A percentile compares a stretch with the other conserved stretches of the same genome.
These are phyloP conservation scores for Otatea glauca DNA, from an alignment of 176 grass and related monocot species.

Conservation along the genomic window DNA sequence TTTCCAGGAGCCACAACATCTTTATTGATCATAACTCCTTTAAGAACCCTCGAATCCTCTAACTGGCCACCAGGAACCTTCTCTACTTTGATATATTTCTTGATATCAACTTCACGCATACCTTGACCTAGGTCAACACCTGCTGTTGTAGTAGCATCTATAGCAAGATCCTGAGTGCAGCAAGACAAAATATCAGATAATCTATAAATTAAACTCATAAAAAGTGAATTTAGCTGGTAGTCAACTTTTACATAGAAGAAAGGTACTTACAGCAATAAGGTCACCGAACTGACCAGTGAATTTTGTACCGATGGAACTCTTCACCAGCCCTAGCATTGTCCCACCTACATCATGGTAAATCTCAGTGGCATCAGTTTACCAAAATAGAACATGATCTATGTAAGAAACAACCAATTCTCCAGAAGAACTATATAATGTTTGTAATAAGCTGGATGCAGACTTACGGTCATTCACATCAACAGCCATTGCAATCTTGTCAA, in stretches of 20 bases:
- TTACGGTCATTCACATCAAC: conserved; percentile 95
- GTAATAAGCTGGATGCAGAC: conserved; percentile 49
- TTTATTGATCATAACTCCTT: conserved; percentile 99
- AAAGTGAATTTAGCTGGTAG: background rate
- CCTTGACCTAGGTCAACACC: too few relatives aligned
- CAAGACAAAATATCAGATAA: too few relatives aligned
- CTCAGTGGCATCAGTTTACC: conserved; percentile 16
- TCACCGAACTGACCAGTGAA: conserved; percentile 98
- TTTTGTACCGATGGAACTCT: conserved; percentile 98
- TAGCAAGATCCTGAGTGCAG: too few relatives aligned
- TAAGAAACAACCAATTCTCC: background rate
- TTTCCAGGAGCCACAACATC: conserved; percentile 98
- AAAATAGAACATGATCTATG: background rate
- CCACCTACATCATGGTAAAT: conserved; percentile 48
- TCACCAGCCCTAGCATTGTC: conserved; percentile 75
- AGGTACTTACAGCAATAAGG: conserved; percentile 83
- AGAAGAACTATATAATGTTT: background rate
- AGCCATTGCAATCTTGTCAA: conserved; percentile 94
- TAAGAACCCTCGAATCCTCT: conserved; percentile 90
- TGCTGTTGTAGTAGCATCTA: too few relatives aligned
- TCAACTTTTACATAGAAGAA: conserved; percentile 13
- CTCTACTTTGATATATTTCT: conserved; percentile 78
- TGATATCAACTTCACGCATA: too few relatives aligned
- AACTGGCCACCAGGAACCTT: conserved; percentile 95
- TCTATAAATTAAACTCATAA: too few relatives aligned